Percentiles rank a stretch among this genome's conserved stretches.
Conservation (phyloP, 352 stramenopile genomes). For the Phytophthora sansomeana region DNA sequence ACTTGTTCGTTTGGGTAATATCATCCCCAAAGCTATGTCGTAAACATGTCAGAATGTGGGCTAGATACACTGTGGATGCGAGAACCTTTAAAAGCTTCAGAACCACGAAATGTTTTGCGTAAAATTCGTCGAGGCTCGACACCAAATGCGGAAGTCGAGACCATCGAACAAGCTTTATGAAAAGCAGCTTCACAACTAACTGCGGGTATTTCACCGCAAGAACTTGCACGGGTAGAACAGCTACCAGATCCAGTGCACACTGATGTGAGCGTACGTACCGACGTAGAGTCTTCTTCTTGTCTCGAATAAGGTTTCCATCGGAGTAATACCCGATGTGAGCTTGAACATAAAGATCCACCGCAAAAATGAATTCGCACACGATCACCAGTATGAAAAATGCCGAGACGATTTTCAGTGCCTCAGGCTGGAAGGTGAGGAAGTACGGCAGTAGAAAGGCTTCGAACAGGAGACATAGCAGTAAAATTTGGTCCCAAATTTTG, state of each 20-base stretch:
- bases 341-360: too few species aligned
- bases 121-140: conserved; percentile 61
- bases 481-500: too few species aligned
- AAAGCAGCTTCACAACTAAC: conserved; percentile 30
- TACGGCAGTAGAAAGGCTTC: too few species aligned
- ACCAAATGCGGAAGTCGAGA: conserved; percentile 46
- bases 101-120: conserved; percentile 59
- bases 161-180: conserved; percentile 52
- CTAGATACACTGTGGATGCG: too few species aligned
- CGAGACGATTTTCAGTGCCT: conserved; percentile 20
- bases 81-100: too few species aligned
- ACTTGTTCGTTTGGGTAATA: too few species aligned
- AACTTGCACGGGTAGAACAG: conserved; percentile 39
- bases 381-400: conserved; percentile 36
- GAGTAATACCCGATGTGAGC: conserved; percentile 58
- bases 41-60: too few species aligned
- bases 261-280: conserved; percentile 52
- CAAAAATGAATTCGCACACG: too few species aligned
- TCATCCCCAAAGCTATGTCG: too few species aligned
- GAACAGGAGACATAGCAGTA: too few species aligned
- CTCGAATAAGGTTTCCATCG: conserved; percentile 60
- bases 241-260: conserved; percentile 55
- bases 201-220: conserved; percentile 10
- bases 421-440: too few species aligned
- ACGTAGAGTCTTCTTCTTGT: conserved; percentile 45